phyloP scores from a whole-genome alignment of 805 yeast genomes.

The Candida namnaoensis region DNA sequence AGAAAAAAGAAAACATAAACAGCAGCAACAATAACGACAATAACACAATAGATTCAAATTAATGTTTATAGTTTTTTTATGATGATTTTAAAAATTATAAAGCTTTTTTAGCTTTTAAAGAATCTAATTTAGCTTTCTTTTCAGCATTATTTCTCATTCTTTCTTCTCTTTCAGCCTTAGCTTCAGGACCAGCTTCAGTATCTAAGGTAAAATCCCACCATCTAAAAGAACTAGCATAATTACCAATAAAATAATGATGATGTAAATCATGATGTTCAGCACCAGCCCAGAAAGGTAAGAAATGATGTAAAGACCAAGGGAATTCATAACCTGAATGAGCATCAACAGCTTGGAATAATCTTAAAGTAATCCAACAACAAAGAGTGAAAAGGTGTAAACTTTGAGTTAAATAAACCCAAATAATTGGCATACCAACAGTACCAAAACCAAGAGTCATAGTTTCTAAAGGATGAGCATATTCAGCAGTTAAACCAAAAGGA shows the following conservation, averaged over 20 bases:
- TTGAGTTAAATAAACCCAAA: conserved; percentile 69
- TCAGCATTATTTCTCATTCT: conserved; percentile 52
- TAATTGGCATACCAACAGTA: conserved; percentile 90
- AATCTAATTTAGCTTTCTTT: conserved; percentile 25
- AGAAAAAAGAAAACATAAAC: no score
- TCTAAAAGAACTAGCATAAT: conserved; percentile 90
- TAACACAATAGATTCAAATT: no score
- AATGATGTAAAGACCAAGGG: conserved; percentile 92
- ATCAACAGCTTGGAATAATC: conserved; percentile 94
- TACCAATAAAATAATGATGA: conserved; percentile 92
- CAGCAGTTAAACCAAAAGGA: conserved; percentile 95
- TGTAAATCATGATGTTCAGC: conserved; percentile 98
- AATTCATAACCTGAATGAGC: conserved; percentile 97
- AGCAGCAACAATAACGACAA: no score
- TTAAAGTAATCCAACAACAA: conserved; percentile 75
- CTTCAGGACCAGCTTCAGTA: conserved; percentile 87
- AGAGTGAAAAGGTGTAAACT: conserved; percentile 85
- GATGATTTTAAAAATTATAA: no score
- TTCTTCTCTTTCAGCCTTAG: conserved; percentile 64
- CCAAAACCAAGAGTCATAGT: conserved; percentile 89
- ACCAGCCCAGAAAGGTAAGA: conserved; percentile 96
- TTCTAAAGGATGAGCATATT: conserved; percentile 95
- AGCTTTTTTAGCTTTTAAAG: not conserved
- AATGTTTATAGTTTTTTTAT: no score
- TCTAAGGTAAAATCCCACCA: conserved; percentile 88